Conservation (phyloP, 257 asterid genomes). For the Jacaranda mimosifolia region DNA sequence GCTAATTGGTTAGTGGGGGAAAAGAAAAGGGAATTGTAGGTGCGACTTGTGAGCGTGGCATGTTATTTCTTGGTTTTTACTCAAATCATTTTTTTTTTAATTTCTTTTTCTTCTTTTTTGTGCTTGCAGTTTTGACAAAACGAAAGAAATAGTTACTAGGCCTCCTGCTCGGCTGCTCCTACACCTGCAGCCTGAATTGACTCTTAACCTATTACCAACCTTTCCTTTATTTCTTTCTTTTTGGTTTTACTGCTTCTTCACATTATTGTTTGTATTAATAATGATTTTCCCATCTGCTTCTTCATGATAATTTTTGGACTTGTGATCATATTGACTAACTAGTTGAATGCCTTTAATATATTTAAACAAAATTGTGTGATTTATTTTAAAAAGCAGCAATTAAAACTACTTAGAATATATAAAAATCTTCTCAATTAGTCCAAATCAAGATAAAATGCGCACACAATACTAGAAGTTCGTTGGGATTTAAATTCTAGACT, state of each 20-base stretch:
- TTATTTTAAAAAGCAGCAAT: no score
- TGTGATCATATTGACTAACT: no score
- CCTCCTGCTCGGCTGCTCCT: background rate
- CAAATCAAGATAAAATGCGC: no score
- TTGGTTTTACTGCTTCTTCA: background rate
- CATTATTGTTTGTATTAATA: background rate
- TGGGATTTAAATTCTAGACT: no score
- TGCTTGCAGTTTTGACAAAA: constrained; percentile 24
- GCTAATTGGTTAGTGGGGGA: constrained; percentile 32
- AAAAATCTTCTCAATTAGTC: no score
- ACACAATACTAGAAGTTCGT: no score
- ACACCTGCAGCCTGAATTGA: constrained; percentile 27
- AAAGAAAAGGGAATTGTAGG: constrained; percentile 38
- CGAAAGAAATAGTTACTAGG: constrained; percentile 1
- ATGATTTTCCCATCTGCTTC: no score
- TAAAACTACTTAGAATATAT: no score
- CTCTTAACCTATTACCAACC: constrained; percentile 12
- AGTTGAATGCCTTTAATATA: no score
- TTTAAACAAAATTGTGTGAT: no score
- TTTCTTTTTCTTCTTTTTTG: background rate
- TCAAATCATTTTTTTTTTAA: constrained; percentile 4
- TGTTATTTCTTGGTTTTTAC: constrained; percentile 37
- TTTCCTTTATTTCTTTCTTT: background rate
- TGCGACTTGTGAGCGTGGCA: constrained; percentile 35
- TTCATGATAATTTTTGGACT: background rate